Base-by-base conservation (phyloP, 2,329 filamentous ascomycete species). In the Eurotiales sp. region DNA sequence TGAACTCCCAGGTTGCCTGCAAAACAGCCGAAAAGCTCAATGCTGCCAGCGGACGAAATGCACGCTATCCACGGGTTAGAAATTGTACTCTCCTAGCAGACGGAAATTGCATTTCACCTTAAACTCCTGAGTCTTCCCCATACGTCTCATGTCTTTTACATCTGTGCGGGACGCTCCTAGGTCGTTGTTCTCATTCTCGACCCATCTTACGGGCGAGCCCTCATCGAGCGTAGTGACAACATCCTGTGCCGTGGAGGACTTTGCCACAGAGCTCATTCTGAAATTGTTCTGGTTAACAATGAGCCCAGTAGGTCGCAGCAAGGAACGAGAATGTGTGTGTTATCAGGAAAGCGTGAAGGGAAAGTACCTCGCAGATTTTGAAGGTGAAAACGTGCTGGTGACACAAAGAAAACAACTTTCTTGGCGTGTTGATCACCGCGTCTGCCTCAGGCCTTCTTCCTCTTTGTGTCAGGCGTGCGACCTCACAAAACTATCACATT, bases 1-100 rank as follows among this genome's bases (percentile, higher is more conserved):
- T 56, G 57, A 62, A 68, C 50, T 68, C 64, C 66, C 66, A 69
- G 0, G 66, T 67, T 5, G 64, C 65, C 42, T 67, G 64, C 8
- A 68, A 42, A 12, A 68, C 61, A 0, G 65, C 63, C 6, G 66
- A 59, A 51, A 68, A 68, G 46, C 64, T 67, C 5, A 68, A 51
- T 2, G 65, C 66, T 2, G 66, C 63, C 3, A 68, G 36, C 3
- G 64, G 64, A 22, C 63, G 62, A 41, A 67, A 55, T 15, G 64
- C 64, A 55, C 66, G 58, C 66, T 68, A 14, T 8, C 39, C 7
- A 23, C 41, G 11, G n/a, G 12, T 12, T 48, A 46, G 22, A 14
- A 44, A 42, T 3, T 46, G 47, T 55, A n/a, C 43, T 21, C 17
- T 49, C 63, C 62, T 56, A 19, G n/a, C 6, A 10, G 8, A 36